A percentile compares a stretch with the other conserved stretches of the same genome.
phyloP scores from a whole-genome alignment of 768 basidiomycete genomes.

The Kwoniella newhampshirensis region DNA sequence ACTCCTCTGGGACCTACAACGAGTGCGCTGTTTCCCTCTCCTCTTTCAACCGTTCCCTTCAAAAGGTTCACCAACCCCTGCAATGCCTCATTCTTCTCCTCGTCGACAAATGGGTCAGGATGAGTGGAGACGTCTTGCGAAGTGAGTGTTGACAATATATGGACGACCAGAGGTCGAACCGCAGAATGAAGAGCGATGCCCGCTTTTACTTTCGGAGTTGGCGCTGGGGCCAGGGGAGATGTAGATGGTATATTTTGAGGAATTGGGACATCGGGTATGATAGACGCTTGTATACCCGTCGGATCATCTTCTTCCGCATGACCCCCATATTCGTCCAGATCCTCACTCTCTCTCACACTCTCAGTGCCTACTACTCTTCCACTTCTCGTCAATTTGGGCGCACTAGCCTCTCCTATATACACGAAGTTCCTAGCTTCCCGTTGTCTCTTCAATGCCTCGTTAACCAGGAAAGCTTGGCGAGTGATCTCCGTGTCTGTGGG shows the following conservation, averaged over 20 bases:
- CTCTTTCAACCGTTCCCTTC: constrained; percentile 69
- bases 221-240: constrained; percentile 1
- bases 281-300: constrained; percentile 18
- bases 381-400: constrained; percentile 44
- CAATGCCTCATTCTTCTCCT: constrained; percentile 56
- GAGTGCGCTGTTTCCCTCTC: constrained; percentile 92
- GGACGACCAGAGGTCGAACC: constrained; percentile 21
- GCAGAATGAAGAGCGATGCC: too few species aligned
- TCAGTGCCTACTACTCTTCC: constrained; percentile 28
- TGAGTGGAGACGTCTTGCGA: constrained; percentile 9
- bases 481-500: constrained; percentile 4
- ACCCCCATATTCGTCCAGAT: constrained; percentile 32
- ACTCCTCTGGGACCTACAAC: constrained; percentile 79
- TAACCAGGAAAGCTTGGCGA: constrained; percentile 39
- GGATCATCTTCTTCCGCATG: constrained; percentile 36
- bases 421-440: constrained; percentile 51
- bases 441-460: constrained; percentile 41
- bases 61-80: constrained; percentile 67
- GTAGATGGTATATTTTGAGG: constrained; percentile 14
- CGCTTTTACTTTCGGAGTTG: background rate
- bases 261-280: constrained; percentile 23
- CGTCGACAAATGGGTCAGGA: constrained; percentile 34
- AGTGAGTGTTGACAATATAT: constrained; percentile 27
- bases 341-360: constrained; percentile 17
- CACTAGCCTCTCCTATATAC: constrained; percentile 48